A percentile compares a stretch with the other conserved stretches of the same genome.
phyloP scores from a whole-genome alignment of 2,329 filamentous ascomycete species.

The Emergomyces pasteurianus region DNA sequence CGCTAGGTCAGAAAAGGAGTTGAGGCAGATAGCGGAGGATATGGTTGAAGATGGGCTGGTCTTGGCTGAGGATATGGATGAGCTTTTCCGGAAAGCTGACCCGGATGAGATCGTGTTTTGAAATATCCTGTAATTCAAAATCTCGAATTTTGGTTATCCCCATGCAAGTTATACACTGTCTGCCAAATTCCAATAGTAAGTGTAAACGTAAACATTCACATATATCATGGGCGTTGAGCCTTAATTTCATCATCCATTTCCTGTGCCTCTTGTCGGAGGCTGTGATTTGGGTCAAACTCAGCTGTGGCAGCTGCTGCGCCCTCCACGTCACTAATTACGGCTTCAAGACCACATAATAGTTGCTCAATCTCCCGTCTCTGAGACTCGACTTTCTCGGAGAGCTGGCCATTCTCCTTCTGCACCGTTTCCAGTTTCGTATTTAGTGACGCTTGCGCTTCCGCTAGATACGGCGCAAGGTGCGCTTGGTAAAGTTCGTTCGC shows the following conservation, averaged over 20 bases:
- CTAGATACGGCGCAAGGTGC: constrained; percentile 47
- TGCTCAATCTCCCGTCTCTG: constrained; percentile 47
- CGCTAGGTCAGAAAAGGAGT: constrained; percentile 23
- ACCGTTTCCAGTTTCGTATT: constrained; percentile 38
- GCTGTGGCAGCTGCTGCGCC: constrained; percentile 33
- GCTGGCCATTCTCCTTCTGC: constrained; percentile 41
- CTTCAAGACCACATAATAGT: constrained; percentile 43
- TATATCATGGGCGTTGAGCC: constrained; percentile 9
- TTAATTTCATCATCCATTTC: constrained; percentile 34
- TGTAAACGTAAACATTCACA: background rate
- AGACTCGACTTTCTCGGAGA: constrained; percentile 39
- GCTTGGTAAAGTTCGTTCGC: constrained; percentile 45
- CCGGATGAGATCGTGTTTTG: constrained; percentile 14
- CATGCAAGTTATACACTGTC: background rate
- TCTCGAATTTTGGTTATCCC: background rate
- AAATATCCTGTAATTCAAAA: background rate
- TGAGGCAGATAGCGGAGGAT: constrained; percentile 35
- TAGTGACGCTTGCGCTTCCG: constrained; percentile 38
- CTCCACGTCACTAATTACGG: constrained; percentile 46
- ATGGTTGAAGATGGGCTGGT: constrained; percentile 44
- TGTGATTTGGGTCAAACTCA: constrained; percentile 26
- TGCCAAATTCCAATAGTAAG: background rate
- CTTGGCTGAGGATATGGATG: constrained; percentile 15
- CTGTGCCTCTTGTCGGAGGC: constrained; percentile 30
- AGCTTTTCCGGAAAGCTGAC: constrained; percentile 5